Evolutionary conservation across 306 rosid species (phyloP).

Genomic region (barrel medic (Medicago truncatula)): MtrunA17r5.0-ANR NC_053045.1:52384501-52385000

Average conservation of each 20-base stretch:
- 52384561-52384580: constrained; percentile 83
- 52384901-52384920: constrained; percentile 74
- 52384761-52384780: constrained; percentile 88
- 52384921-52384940: constrained; percentile 74
- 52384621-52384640: constrained; percentile 78
- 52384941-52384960: constrained; percentile 65
- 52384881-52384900: constrained; percentile 91
- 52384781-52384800: constrained; percentile 90
- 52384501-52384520: constrained; percentile 86
- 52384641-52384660: constrained; percentile 48
- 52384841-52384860: constrained; percentile 91
- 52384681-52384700: constrained; percentile 46
- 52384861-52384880: constrained; percentile 81
- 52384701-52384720: constrained; percentile 68
- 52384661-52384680: constrained; percentile 52
- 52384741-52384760: constrained; percentile 69
- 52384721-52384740: constrained; percentile 6
- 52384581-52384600: constrained; percentile 92
- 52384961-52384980: constrained; percentile 61
- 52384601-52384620: constrained; percentile 91
- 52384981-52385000: constrained; percentile 53
- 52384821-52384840: constrained; percentile 82
- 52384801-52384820: constrained; percentile 84
- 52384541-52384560: constrained; percentile 82
- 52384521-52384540: constrained; percentile 93